A percentile compares a stretch with the other conserved stretches of the same genome.
These are phyloP conservation scores for Candolleomyces aberdarensis DNA, from an alignment of 768 basidiomycete species.

Conservation along the genomic window DNA sequence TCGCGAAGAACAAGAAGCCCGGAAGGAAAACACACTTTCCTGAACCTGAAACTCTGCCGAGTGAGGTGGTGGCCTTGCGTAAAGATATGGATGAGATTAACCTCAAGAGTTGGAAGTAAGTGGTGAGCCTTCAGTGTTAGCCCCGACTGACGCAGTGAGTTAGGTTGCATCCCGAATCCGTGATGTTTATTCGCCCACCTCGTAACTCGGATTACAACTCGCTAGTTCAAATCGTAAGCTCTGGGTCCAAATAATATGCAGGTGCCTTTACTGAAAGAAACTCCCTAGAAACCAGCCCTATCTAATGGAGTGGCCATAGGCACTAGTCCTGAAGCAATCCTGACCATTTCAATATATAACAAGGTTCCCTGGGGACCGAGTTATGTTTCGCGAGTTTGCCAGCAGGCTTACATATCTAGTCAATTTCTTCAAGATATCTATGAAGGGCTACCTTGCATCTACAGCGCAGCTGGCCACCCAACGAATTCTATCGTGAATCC, in stretches of 20 bases:
- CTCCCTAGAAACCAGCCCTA: background rate
- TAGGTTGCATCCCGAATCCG: conserved; percentile 52
- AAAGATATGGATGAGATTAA: conserved; percentile 47
- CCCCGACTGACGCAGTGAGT: background rate
- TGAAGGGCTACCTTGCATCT: conserved; percentile 57
- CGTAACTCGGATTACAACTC: conserved; percentile 68
- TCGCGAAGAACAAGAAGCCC: conserved; percentile 26
- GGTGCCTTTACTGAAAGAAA: background rate
- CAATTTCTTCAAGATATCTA: conserved; percentile 69
- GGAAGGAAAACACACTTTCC: conserved; percentile 29
- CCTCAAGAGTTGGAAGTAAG: conserved; percentile 64
- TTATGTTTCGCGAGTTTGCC: conserved; percentile 58
- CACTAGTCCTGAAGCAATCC: conserved; percentile 39
- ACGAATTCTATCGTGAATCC: conserved; percentile 8
- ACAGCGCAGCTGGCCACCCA: conserved; percentile 30
- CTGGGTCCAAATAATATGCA: background rate
- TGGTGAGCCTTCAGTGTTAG: background rate
- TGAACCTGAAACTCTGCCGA: conserved; percentile 36
- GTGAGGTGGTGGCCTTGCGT: conserved; percentile 49
- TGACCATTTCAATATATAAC: conserved; percentile 60
- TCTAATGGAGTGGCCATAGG: conserved; percentile 18
- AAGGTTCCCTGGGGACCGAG: conserved; percentile 60
- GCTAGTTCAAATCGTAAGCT: conserved; percentile 38
- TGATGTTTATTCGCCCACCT: conserved; percentile 59
- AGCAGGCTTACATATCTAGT: conserved; percentile 66